These are phyloP conservation scores for Fusarium citri DNA, from an alignment of 2,329 filamentous ascomycete species.

Conservation along the genomic window DNA sequence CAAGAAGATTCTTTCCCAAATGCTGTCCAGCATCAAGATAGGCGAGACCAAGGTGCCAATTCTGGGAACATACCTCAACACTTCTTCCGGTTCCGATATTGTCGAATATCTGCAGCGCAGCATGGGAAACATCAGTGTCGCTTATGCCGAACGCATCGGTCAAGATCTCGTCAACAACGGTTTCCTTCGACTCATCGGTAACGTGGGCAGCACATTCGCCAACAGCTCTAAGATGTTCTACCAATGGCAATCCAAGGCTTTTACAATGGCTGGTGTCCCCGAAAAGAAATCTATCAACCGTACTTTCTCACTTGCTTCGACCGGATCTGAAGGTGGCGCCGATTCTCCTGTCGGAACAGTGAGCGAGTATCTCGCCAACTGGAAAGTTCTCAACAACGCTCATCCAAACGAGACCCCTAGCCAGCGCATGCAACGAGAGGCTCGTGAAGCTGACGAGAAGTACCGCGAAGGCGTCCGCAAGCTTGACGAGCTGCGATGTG, in stretches of 20 bases:
- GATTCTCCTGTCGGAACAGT: constrained; percentile 88
- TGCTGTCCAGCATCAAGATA: constrained; percentile 87
- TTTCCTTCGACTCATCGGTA: constrained; percentile 90
- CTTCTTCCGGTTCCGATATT: constrained; percentile 90
- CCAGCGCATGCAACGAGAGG: constrained; percentile 88
- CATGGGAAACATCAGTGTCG: constrained; percentile 84
- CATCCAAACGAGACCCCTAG: constrained; percentile 93
- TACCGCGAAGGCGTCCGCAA: constrained; percentile 90
- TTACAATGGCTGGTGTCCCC: constrained; percentile 86
- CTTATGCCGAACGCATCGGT: constrained; percentile 92
- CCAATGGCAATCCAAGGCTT: constrained; percentile 94
- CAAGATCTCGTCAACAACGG: constrained; percentile 90
- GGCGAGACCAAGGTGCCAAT: constrained; percentile 96
- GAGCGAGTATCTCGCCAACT: constrained; percentile 88
- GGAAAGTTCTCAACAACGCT: constrained; percentile 86
- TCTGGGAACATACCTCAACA: constrained; percentile 93
- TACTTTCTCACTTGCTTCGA: constrained; percentile 77
- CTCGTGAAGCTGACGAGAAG: constrained; percentile 88
- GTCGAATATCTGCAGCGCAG: constrained; percentile 94
- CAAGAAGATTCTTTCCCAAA: constrained; percentile 88
- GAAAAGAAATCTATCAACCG: constrained; percentile 85
- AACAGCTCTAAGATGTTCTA: constrained; percentile 98
- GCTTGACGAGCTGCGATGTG: constrained; percentile 90
- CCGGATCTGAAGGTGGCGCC: constrained; percentile 59
- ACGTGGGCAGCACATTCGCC: constrained; percentile 93